Conservation (phyloP, 306 rosid species). For the Lathyrus sativus region DNA sequence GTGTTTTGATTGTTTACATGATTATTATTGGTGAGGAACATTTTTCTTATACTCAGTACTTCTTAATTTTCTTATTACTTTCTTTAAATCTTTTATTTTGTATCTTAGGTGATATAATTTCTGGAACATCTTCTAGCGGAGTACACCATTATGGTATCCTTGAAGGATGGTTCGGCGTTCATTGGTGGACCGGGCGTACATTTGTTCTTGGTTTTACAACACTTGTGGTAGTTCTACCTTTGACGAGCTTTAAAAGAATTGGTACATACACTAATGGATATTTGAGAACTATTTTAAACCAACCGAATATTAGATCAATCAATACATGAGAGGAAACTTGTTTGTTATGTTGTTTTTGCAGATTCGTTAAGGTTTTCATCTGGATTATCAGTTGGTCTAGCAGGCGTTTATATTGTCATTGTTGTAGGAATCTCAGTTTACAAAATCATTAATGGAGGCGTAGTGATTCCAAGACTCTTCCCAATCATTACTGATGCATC, state of each 20-base stretch:
- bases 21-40: conserved; percentile 62
- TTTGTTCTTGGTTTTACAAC: conserved; percentile 62
- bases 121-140: conserved; percentile 78
- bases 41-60: too few species aligned
- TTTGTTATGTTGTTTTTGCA: conserved; percentile 40
- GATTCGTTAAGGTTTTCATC: conserved; percentile 88
- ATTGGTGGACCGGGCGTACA: conserved; percentile 75
- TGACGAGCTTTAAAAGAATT: conserved; percentile 48
- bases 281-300: too few species aligned
- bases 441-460: conserved; percentile 68
- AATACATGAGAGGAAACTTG: too few species aligned
- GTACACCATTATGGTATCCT: conserved; percentile 72
- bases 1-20: conserved; percentile 75
- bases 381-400: conserved; percentile 76
- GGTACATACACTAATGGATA: too few species aligned
- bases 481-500: conserved; percentile 59
- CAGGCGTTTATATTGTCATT: conserved; percentile 74
- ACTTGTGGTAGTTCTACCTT: conserved; percentile 61
- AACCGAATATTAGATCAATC: too few species aligned
- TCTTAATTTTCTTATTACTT: too few species aligned
- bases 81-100: background rate
- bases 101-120: conserved; percentile 75
- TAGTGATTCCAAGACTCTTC: conserved; percentile 71
- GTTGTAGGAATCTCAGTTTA: conserved; percentile 74
- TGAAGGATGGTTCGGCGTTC: conserved; percentile 88